phyloP scores from a whole-genome alignment of 2,329 filamentous ascomycete species.

The Trichoderma hamatum region DNA sequence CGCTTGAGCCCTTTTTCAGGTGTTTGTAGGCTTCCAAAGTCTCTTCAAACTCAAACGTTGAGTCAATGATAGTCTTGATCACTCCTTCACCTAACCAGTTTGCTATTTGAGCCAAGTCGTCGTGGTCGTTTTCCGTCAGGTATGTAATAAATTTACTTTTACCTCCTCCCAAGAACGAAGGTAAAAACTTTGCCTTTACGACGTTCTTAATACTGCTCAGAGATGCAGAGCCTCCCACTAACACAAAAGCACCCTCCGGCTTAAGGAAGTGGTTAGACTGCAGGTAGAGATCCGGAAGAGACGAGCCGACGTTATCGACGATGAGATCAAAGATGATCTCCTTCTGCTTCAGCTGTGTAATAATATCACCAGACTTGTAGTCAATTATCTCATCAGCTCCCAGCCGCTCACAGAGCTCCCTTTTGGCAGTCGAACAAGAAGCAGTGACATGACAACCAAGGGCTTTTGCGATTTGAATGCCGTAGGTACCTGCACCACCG shows the following conservation, averaged over 20 bases:
- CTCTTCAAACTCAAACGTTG: constrained; percentile 59
- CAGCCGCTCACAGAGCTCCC: constrained; percentile 57
- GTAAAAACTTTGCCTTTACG: constrained; percentile 35
- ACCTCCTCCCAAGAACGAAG: constrained; percentile 44
- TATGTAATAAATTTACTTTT: constrained; percentile 49
- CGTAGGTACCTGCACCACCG: constrained; percentile 64
- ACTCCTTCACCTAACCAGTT: constrained; percentile 61
- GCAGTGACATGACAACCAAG: constrained; percentile 63
- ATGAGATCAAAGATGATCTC: constrained; percentile 54
- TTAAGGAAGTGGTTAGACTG: constrained; percentile 54
- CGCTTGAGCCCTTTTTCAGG: constrained; percentile 60
- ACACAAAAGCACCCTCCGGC: constrained; percentile 52
- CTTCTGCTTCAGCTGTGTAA: constrained; percentile 49
- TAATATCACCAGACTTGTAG: constrained; percentile 57
- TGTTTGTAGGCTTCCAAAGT: constrained; percentile 59
- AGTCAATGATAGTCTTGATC: constrained; percentile 59
- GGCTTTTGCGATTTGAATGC: constrained; percentile 66
- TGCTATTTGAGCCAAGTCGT: constrained; percentile 54
- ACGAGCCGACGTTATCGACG: constrained; percentile 62
- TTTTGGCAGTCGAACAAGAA: constrained; percentile 63
- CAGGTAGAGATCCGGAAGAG: constrained; percentile 56
- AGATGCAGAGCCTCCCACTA: constrained; percentile 50
- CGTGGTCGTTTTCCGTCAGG: constrained; percentile 44
- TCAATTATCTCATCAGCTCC: constrained; percentile 69
- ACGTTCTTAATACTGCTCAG: constrained; percentile 34